Conservation (phyloP, 441 rosid genomes). For the Cnidoscolus chayamansa region DNA sequence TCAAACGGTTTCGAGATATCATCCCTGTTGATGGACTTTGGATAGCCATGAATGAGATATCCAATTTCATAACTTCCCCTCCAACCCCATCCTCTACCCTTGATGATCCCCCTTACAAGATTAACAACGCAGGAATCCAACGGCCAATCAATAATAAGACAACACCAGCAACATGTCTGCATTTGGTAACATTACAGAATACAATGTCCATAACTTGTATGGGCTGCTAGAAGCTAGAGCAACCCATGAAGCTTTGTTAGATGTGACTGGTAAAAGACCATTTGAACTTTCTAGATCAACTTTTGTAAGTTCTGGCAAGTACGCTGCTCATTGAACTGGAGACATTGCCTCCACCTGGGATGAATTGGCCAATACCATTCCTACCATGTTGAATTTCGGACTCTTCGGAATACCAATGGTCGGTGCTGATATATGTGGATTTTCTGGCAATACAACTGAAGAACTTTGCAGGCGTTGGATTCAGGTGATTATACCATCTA, state of each 20-base stretch:
- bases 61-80: slow-evolving; percentile 61
- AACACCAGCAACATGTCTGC: slow-evolving; percentile 51
- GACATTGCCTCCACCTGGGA: slow-evolving; percentile 69
- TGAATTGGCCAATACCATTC: slow-evolving; percentile 58
- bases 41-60: slow-evolving; percentile 83
- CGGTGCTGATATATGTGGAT: slow-evolving; percentile 84
- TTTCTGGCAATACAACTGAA: slow-evolving; percentile 49
- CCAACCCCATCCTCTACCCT: slow-evolving; percentile 35
- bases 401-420: slow-evolving; percentile 84
- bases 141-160: slow-evolving; percentile 39
- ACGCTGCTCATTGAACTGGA: slow-evolving; percentile 85
- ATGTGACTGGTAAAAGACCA: slow-evolving; percentile 53
- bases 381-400: slow-evolving; percentile 57
- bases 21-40: slow-evolving; percentile 66
- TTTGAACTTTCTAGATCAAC: slow-evolving; percentile 74
- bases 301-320: slow-evolving; percentile 70
- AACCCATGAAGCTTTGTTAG: slow-evolving; percentile 48
- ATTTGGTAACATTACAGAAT: slow-evolving; percentile 55
- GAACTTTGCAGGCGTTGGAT: slow-evolving; percentile 76
- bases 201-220: slow-evolving; percentile 63
- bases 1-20: slow-evolving; percentile 44
- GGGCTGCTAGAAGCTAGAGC: slow-evolving; percentile 65
- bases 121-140: slow-evolving; percentile 43
- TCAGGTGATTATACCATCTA: slow-evolving; percentile 39
- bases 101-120: slow-evolving; percentile 74